Percentiles rank a stretch among this genome's conserved stretches.
phyloP scores from a whole-genome alignment of 106 monocot species.

The Acorus gramineus region DNA sequence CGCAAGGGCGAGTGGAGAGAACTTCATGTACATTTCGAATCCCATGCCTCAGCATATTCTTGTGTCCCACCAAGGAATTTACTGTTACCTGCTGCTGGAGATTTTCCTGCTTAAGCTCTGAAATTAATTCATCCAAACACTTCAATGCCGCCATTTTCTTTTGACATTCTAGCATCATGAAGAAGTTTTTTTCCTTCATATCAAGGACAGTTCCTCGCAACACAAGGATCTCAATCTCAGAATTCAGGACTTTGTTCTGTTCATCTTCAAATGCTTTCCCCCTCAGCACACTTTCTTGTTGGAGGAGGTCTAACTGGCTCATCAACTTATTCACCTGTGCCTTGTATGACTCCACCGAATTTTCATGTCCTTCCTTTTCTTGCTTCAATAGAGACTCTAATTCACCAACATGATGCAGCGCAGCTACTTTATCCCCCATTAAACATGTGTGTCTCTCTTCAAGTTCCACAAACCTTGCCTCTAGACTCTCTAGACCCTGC shows the following conservation, averaged over 20 bases:
- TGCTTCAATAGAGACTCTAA: slow-evolving; percentile 29
- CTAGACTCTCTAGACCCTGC: slow-evolving; percentile 22
- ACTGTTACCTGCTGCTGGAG: slow-evolving; percentile 8
- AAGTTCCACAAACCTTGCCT: slow-evolving; percentile 23
- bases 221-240: slow-evolving; percentile 36
- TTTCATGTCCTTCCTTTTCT: slow-evolving; percentile 41
- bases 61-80: slow-evolving; percentile 16
- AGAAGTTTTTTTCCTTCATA: slow-evolving; percentile 28
- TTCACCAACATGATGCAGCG: slow-evolving; percentile 19
- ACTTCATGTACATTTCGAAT: slow-evolving; percentile 17
- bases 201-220: slow-evolving; percentile 45
- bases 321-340: slow-evolving; percentile 15
- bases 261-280: slow-evolving; percentile 39
- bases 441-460: slow-evolving; percentile 24
- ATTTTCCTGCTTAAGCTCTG: slow-evolving; percentile 8
- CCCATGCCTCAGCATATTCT: slow-evolving; percentile 34
- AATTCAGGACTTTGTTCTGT: slow-evolving; percentile 29
- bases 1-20: slow-evolving; percentile 22
- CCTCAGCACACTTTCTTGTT: slow-evolving; percentile 20
- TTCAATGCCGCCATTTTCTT: slow-evolving; percentile 23
- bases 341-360: slow-evolving; percentile 21
- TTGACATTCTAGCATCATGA: slow-evolving; percentile 23
- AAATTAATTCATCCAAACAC: slow-evolving; percentile 11
- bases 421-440: slow-evolving; percentile 32
- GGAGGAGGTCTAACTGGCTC: slow-evolving; percentile 26